Evolutionary conservation across 2,329 filamentous ascomycete species (phyloP).

Genomic region (Stachybotrys chartarum): DNA sequence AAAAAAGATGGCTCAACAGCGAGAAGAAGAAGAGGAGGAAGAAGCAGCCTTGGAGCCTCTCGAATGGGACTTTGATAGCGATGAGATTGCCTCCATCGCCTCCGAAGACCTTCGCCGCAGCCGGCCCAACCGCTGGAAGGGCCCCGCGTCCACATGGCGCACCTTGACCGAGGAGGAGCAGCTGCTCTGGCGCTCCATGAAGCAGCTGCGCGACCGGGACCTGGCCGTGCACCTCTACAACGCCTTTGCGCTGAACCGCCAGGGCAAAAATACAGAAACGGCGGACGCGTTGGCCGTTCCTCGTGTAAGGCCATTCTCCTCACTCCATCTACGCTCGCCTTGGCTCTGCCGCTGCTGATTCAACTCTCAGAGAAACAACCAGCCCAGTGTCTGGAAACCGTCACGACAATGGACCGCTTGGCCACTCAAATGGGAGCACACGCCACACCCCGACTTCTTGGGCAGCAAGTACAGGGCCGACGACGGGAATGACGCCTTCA

Average conservation of each 20-base stretch:
- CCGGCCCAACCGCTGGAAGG: constrained; percentile 68
- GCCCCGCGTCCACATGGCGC: constrained; percentile 60
- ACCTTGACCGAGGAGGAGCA: constrained; percentile 55
- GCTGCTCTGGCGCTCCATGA: constrained; percentile 54
- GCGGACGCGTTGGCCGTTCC: constrained; percentile 18
- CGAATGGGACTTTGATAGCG: constrained; percentile 36
- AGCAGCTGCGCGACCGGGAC: constrained; percentile 57
- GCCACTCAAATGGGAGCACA: constrained; percentile 59
- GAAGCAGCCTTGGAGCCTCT: neutral
- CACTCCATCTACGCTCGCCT: neutral
- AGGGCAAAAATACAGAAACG: constrained; percentile 13
- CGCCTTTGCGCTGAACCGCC: constrained; percentile 50
- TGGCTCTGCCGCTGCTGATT: neutral
- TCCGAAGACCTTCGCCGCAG: constrained; percentile 38
- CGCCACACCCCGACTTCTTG: constrained; percentile 52
- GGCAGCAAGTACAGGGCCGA: constrained; percentile 30
- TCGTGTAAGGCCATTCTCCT: constrained; percentile 12
- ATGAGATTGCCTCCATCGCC: constrained; percentile 37
- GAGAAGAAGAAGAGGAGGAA: neutral
- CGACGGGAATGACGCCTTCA: constrained; percentile 40
- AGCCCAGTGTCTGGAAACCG: constrained; percentile 37
- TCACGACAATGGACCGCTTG: constrained; percentile 73
- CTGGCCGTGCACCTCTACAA: constrained; percentile 75
- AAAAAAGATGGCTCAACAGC: neutral
- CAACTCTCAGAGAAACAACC: constrained; percentile 16